These are phyloP conservation scores for Talaromyces albobiverticillius DNA, from an alignment of 2,329 filamentous ascomycete species.

Conservation along the genomic window DNA sequence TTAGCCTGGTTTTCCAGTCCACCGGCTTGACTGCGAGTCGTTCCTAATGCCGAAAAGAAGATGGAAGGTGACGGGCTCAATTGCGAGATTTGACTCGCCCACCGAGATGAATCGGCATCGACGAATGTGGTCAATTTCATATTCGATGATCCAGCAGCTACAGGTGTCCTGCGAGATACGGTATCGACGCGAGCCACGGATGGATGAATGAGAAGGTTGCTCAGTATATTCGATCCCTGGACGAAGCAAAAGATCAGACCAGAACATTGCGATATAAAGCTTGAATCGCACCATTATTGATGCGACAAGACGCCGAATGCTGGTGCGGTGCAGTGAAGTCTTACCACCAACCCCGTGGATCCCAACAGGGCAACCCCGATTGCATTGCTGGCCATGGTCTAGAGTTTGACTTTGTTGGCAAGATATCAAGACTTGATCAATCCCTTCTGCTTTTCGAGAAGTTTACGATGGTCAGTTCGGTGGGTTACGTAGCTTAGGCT, in stretches of 20 bases:
- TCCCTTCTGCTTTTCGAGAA: neutral
- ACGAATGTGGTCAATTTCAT: constrained; percentile 65
- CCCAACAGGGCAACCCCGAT: constrained; percentile 39
- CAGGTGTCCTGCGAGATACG: constrained; percentile 44
- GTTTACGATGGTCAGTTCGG: no score
- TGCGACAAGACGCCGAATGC: no score
- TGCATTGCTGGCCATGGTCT: constrained; percentile 39
- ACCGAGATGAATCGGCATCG: constrained; percentile 66
- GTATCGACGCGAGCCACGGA: constrained; percentile 42
- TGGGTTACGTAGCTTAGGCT: no score
- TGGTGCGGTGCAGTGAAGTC: constrained; percentile 15
- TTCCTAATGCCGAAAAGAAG: constrained; percentile 77
- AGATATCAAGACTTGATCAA: neutral
- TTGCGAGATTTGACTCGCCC: constrained; percentile 60
- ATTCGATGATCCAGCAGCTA: constrained; percentile 45
- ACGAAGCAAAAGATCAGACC: constrained; percentile 26
- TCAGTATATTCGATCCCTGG: constrained; percentile 71
- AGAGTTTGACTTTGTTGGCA: neutral
- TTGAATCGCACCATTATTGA: no score
- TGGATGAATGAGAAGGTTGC: constrained; percentile 42
- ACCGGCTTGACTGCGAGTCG: constrained; percentile 72
- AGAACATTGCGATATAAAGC: neutral
- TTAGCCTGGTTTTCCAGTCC: constrained; percentile 76
- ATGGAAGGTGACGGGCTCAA: constrained; percentile 57
- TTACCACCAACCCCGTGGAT: constrained; percentile 50